Evolutionary conservation across 495 filamentous ascomycete species (phyloP), one percentile per base, ranked within the genome.

Genomic region (Xylaria flabelliformis): DNA sequence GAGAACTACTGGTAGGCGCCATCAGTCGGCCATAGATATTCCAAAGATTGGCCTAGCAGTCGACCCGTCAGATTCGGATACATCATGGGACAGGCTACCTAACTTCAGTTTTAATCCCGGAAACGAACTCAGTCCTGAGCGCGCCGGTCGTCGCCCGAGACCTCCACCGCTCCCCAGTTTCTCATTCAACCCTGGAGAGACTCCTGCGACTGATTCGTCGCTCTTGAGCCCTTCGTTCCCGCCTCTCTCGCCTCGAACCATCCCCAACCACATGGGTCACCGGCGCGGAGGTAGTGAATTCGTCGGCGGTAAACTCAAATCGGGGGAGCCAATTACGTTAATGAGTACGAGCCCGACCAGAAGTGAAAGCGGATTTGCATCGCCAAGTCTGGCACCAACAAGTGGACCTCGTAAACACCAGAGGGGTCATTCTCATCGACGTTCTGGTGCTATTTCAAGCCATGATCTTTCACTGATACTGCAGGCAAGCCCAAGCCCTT

Each of bases 371-470:
- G 80, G 85, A 39, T 83, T 87, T 73, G 81, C 84, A 6, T 83
- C 89, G 64, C 79, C 83, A 63, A 81, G 82, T 42, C 73, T 88
- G 34, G 79, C 85, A 72, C 78, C 85, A 41, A 83, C 86, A 46
- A 83, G 81, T 44, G 63, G 53, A 7, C 74, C n/a, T 81, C 86
- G 61, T 39, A 64, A 12, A 71, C 79, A 36, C 83, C 85, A 39
- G 84, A 87, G 92, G 75, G 89, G 92, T 24, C 94, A 97, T 82
- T 90, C 90, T 15, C 94, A 97, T 83, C 89, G 94, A 64, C 89
- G 94, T 70, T 97, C 93, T n/a, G 90, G 89, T 44, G 94, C 94
- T 1, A 90, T 97, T 13, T 96, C 94, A n/a, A 91, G 87, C 72
- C 90, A 94, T 71, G 94, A 97, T 81, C 80, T 97, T 4, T 90